Conservation (phyloP, 2,329 filamentous ascomycete species). For the Ophiosphaerella korrae region DNA sequence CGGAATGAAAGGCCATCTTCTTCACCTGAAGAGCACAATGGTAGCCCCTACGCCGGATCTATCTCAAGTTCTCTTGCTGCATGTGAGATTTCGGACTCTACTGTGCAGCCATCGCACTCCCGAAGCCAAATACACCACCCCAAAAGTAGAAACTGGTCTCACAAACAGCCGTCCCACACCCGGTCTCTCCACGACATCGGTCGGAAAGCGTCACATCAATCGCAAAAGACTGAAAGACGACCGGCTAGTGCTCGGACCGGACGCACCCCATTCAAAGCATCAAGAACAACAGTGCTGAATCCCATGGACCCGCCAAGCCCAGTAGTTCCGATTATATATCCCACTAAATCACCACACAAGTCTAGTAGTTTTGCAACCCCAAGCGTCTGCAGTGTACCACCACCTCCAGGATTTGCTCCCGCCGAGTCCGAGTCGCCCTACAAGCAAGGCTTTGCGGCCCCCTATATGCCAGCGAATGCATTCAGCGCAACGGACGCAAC, state of each 20-base stretch:
- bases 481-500: constrained; percentile 3
- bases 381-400: not conserved
- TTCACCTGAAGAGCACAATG: constrained; percentile 13
- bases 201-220: not conserved
- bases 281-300: not conserved
- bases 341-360: not conserved
- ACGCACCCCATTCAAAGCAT: constrained; percentile 1
- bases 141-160: constrained; percentile 1
- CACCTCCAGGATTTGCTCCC: constrained; percentile 9
- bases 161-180: not conserved
- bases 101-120: constrained; percentile 13
- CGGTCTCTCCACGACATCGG: constrained; percentile 1
- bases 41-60: constrained; percentile 7
- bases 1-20: not conserved
- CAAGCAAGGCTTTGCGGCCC: constrained; percentile 3
- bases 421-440: not conserved
- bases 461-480: constrained; percentile 8
- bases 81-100: constrained; percentile 14
- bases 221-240: not conserved
- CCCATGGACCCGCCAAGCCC: constrained; percentile 11
- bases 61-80: constrained; percentile 12
- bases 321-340: not conserved
- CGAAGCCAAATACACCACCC: constrained; percentile 4
- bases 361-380: not conserved
- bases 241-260: not conserved